phyloP scores from a whole-genome alignment of 371 early-diverging fungal species.

The Dinochytrium kinnereticum region DNA sequence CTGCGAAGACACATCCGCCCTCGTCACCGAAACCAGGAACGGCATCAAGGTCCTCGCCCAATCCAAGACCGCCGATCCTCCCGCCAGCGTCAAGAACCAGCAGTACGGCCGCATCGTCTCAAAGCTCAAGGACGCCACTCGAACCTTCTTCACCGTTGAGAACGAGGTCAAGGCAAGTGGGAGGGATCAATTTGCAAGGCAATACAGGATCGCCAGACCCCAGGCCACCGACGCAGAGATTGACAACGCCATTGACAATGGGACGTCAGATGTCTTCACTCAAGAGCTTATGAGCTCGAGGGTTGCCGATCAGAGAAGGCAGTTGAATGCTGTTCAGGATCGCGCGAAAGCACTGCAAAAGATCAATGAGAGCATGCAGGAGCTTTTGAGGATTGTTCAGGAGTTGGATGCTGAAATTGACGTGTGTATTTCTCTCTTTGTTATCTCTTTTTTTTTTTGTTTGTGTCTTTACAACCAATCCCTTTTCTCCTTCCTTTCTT shows the following conservation, averaged over 20 bases:
- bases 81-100: slow-evolving; percentile 31
- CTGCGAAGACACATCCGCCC: slow-evolving; percentile 20
- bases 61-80: slow-evolving; percentile 18
- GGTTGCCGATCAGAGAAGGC: slow-evolving; percentile 46
- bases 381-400: slow-evolving; percentile 56
- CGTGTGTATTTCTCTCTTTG: slow-evolving; percentile 19
- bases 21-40: slow-evolving; percentile 25
- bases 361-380: slow-evolving; percentile 54
- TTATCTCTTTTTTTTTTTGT: background rate
- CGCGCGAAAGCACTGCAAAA: slow-evolving; percentile 57
- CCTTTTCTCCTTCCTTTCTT: background rate
- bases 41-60: slow-evolving; percentile 25
- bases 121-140: slow-evolving; percentile 24
- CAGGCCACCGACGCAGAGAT: slow-evolving; percentile 56
- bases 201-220: slow-evolving; percentile 48
- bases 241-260: slow-evolving; percentile 50
- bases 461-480: background rate
- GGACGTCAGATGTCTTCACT: slow-evolving; percentile 55
- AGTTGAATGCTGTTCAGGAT: slow-evolving; percentile 56
- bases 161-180: slow-evolving; percentile 24
- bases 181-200: slow-evolving; percentile 33
- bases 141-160: slow-evolving; percentile 27
- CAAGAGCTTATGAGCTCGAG: slow-evolving; percentile 51
- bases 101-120: slow-evolving; percentile 26
- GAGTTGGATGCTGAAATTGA: slow-evolving; percentile 58